Evolutionary conservation across 148 eudicot species (phyloP).

Genomic region (Beta vulgaris): DNA sequence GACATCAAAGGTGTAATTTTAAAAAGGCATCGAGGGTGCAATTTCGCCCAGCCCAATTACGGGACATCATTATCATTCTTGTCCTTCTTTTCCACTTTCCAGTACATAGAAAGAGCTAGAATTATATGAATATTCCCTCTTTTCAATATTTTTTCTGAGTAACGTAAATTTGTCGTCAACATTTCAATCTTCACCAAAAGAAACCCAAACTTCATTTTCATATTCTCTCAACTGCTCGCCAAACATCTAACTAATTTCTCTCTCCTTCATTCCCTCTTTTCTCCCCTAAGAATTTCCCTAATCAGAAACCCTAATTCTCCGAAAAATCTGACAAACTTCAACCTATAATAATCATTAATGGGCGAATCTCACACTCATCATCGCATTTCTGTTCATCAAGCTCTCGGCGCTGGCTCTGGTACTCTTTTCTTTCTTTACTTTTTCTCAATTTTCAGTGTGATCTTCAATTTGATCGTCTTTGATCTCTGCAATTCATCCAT

Average conservation of each 20-base stretch:
- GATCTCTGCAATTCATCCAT: constrained; percentile 12
- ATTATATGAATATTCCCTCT: neutral
- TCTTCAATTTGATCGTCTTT: neutral
- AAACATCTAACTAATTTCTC: neutral
- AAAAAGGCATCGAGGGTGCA: too few species aligned
- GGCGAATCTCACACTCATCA: constrained; percentile 46
- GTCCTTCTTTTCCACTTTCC: too few species aligned
- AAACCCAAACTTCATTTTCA: neutral
- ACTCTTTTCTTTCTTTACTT: constrained; percentile 4
- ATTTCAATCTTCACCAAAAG: neutral
- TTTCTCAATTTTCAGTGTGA: neutral
- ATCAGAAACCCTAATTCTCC: constrained; percentile 16
- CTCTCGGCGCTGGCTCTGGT: constrained; percentile 85
- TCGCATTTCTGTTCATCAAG: constrained; percentile 60
- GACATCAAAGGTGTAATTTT: too few species aligned
- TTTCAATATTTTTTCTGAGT: neutral
- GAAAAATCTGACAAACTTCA: neutral
- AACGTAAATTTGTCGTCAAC: neutral
- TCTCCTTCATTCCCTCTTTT: neutral
- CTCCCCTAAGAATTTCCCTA: neutral
- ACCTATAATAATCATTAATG: constrained; percentile 49
- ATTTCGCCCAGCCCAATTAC: too few species aligned
- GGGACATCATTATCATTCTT: neutral
- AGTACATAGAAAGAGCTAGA: neutral
- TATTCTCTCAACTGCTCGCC: neutral